A percentile compares a stretch with the other conserved stretches of the same genome.
These are phyloP conservation scores for Amyloporia xantha DNA, from an alignment of 768 basidiomycete genomes.

Conservation along the genomic window DNA sequence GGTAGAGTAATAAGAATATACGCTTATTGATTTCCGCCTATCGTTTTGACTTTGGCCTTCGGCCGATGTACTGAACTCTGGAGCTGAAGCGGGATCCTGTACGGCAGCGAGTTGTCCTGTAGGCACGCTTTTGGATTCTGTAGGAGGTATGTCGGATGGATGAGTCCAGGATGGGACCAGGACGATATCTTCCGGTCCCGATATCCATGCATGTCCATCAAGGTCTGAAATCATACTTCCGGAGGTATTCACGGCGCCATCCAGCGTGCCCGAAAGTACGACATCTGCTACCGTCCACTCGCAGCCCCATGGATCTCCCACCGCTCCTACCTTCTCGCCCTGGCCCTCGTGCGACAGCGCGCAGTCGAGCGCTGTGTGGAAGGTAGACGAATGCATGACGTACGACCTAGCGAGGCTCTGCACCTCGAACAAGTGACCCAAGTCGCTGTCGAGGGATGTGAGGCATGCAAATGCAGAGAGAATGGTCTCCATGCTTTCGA, in stretches of 20 bases:
- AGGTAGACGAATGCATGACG: constrained; percentile 22
- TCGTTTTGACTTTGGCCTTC: too few relatives aligned
- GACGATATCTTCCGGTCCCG: constrained; percentile 26
- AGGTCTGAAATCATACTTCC: constrained; percentile 1
- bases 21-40: not conserved
- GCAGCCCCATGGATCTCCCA: constrained; percentile 7
- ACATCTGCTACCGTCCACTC: constrained; percentile 30
- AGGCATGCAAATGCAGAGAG: constrained; percentile 29
- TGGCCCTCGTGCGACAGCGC: not conserved
- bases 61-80: too few relatives aligned
- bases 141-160: not conserved
- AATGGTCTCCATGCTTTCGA: constrained; percentile 33
- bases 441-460: constrained; percentile 2
- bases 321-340: constrained; percentile 3
- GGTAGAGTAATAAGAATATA: not conserved
- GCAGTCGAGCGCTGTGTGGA: constrained; percentile 18
- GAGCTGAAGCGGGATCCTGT: too few relatives aligned
- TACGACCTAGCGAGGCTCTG: constrained; percentile 22
- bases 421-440: constrained; percentile 1
- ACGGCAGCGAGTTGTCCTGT: not conserved
- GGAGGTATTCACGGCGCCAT: constrained; percentile 12
- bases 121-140: not conserved
- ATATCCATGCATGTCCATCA: constrained; percentile 25
- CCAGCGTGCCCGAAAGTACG: constrained; percentile 29
- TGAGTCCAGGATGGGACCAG: constrained; percentile 18